Base-by-base conservation (phyloP, 2,329 filamentous ascomycete genomes). In the Neofusicoccum kwambonambiense region DNA sequence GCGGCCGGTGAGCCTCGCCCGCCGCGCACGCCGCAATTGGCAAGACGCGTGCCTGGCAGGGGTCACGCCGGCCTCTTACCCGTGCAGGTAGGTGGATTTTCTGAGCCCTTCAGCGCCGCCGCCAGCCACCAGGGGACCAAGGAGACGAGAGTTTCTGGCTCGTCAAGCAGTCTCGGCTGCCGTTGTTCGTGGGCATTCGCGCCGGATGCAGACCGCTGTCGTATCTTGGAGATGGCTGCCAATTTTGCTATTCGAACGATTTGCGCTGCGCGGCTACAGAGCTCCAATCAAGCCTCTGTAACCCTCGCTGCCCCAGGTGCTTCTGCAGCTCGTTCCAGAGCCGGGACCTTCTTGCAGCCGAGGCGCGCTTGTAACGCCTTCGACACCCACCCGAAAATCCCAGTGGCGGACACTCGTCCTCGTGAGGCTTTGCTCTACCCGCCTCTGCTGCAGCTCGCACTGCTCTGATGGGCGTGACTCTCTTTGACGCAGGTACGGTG, bases 31-130 rank as follows among this genome's bases (percentile, higher is more conserved):
- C 56, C 56, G 56, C 56, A 60, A 60, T 11, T 35, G 56, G 56
- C 56, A 49, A 60, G 56, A 35, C 56, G 41, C 56, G 56, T 60
- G 56, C 56, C 56, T 47, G 56, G 37, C 56, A 60, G 31, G 42
- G 56, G 56, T 47, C 41, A 22, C 15, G 27, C 42, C 56, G 42
- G 42, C 41, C 12, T 60, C 31, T 60, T 60, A 22, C 56, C 56
- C 31, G 27, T 35, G 41, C 42, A 31, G 56, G 56, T 47, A 60
- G 56, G 56, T 60, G 56, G 56, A 60, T 60, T 37, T 19, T 42
- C 31, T 22, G 35, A n/a, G 27, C 4, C 42, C 22, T 58, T 22
- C 39, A 34, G 22, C 39, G 39, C 54, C 27, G 27, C 6, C 27
- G 27, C 27, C 27, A 31, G 12, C 15, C 35, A 22, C 17, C 37